phyloP scores from a whole-genome alignment of 2,329 filamentous ascomycete species.

The Nothopassalora personata region DNA sequence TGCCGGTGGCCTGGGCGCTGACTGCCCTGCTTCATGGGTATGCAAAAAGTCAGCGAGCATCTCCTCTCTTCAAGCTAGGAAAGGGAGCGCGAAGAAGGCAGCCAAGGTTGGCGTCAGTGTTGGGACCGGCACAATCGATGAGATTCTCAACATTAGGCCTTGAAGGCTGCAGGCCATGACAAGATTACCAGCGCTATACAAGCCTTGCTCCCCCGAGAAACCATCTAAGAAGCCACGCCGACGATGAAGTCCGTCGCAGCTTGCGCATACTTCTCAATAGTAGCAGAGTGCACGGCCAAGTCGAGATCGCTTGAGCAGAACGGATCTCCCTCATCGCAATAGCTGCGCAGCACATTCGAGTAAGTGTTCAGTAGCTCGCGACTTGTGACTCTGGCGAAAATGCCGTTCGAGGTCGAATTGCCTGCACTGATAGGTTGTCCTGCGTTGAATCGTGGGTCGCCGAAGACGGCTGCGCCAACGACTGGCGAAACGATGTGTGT shows the following conservation, averaged over 20 bases:
- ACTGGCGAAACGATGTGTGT: constrained; percentile 13
- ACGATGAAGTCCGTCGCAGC: constrained; percentile 20
- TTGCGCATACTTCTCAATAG: constrained; percentile 15
- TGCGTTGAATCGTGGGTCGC: constrained; percentile 33
- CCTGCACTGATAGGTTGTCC: constrained; percentile 30
- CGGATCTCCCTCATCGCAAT: constrained; percentile 23
- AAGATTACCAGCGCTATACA: no score
- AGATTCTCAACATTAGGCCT: no score
- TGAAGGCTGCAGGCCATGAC: no score
- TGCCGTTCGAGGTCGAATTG: constrained; percentile 28
- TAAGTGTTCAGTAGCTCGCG: constrained; percentile 16
- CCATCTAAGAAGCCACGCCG: constrained; percentile 7
- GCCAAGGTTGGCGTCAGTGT: no score
- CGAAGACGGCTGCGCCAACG: constrained; percentile 35
- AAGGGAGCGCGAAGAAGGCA: no score
- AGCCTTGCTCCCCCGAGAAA: no score
- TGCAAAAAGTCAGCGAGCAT: no score
- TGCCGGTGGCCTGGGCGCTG: no score
- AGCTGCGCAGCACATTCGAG: constrained; percentile 18
- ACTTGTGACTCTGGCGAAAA: constrained; percentile 19
- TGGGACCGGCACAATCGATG: no score
- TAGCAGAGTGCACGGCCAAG: constrained; percentile 18
- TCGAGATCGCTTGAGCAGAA: constrained; percentile 19
- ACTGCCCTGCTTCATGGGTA: no score
- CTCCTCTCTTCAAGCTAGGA: no score